phyloP scores from a whole-genome alignment of 202 grass and related monocot species.

The Eragrostis tef region DNA sequence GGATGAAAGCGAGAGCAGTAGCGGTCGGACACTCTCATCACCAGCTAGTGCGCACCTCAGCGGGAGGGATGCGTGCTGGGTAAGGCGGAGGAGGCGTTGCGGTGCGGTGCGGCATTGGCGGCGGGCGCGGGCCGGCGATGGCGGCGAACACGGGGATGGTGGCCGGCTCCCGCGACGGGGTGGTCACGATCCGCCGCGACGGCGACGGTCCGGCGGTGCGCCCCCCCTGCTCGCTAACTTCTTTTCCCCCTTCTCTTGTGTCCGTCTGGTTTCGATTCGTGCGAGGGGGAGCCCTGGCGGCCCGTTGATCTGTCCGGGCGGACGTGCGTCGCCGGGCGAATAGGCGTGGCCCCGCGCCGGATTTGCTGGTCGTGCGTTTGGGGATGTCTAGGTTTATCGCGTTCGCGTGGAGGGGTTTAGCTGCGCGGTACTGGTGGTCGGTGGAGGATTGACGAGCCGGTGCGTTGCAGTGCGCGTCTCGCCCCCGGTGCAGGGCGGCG shows the following conservation, averaged over 20 bases:
- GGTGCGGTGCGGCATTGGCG: constrained; percentile 9
- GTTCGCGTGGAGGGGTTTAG: not conserved
- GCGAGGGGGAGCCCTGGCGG: not conserved
- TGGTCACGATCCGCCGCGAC: constrained; percentile 57
- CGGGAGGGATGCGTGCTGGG: constrained; percentile 19
- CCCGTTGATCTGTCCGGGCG: not conserved
- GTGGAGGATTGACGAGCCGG: not conserved
- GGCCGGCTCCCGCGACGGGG: constrained; percentile 55
- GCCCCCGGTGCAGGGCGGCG: not conserved
- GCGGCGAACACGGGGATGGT: constrained; percentile 57
- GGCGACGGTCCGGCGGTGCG: constrained; percentile 46
- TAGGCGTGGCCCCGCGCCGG: not conserved
- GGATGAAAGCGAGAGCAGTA: constrained; percentile 11
- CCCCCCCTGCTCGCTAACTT: not conserved
- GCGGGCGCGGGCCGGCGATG: constrained; percentile 20
- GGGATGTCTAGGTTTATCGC: constrained; percentile 12
- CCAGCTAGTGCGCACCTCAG: constrained; percentile 17
- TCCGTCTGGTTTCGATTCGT: not conserved
- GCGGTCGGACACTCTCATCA: not conserved
- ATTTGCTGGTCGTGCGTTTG: not conserved
- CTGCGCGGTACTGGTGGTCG: not conserved
- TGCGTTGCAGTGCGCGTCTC: not conserved
- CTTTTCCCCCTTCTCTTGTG: not conserved
- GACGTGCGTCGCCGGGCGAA: not conserved
- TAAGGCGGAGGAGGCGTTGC: not conserved